These are phyloP conservation scores for Neurospora sp. DNA, from an alignment of 495 filamentous ascomycete genomes.

Conservation along the genomic window DNA sequence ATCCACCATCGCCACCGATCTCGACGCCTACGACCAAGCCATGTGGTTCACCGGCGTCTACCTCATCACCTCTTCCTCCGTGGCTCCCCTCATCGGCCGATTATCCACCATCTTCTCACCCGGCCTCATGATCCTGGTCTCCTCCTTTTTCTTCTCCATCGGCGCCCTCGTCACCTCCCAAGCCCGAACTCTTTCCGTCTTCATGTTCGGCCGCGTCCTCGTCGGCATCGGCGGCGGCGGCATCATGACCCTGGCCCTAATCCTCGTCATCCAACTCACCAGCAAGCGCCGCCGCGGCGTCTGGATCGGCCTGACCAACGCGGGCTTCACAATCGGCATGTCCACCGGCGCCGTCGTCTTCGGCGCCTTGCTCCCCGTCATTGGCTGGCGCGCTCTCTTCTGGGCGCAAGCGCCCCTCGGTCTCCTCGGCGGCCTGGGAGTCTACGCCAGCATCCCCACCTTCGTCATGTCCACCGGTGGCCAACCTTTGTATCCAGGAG, in stretches of 20 bases:
- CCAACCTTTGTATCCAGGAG: neutral
- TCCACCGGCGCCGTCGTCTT: conserved; percentile 60
- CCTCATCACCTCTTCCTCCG: conserved; percentile 58
- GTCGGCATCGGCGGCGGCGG: conserved; percentile 57
- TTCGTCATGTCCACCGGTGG: conserved; percentile 19
- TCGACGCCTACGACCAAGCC: conserved; percentile 58
- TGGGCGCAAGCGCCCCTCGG: conserved; percentile 52
- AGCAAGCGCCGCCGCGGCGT: conserved; percentile 54
- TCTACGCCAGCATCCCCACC: conserved; percentile 50
- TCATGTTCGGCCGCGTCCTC: conserved; percentile 55
- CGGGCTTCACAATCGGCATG: conserved; percentile 58
- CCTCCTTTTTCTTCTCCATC: conserved; percentile 44
- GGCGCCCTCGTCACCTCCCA: conserved; percentile 54
- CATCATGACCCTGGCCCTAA: conserved; percentile 54
- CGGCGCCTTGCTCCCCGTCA: conserved; percentile 47
- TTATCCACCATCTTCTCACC: conserved; percentile 59
- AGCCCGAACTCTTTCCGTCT: conserved; percentile 44
- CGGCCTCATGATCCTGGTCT: conserved; percentile 46
- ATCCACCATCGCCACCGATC: conserved; percentile 57
- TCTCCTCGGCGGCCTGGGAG: conserved; percentile 43
- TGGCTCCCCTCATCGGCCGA: conserved; percentile 55
- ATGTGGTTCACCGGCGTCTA: conserved; percentile 72
- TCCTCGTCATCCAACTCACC: conserved; percentile 59
- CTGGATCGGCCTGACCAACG: conserved; percentile 52
- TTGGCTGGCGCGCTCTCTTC: conserved; percentile 65